phyloP scores from a whole-genome alignment of 345 rosid species.

The Cardamine resedifolia region DNA sequence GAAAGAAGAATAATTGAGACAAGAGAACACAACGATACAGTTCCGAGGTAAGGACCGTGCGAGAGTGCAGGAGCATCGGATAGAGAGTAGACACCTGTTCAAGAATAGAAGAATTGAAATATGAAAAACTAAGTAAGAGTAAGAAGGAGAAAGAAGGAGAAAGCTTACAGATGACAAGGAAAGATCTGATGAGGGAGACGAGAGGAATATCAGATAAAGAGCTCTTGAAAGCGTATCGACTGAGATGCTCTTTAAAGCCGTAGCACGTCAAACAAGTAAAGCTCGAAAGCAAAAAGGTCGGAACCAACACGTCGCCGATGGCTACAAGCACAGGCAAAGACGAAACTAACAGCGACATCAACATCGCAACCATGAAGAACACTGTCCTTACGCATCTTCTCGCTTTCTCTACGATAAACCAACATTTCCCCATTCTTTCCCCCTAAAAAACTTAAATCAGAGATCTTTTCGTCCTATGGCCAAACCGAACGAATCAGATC shows the following conservation, averaged over 20 bases:
- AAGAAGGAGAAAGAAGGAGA: background rate
- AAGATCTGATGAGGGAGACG: conserved; percentile 83
- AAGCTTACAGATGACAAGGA: conserved; percentile 62
- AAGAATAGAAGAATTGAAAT: background rate
- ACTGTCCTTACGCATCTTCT: conserved; percentile 67
- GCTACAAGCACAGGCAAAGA: conserved; percentile 87
- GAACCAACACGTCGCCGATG: conserved; percentile 63
- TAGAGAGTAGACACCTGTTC: conserved; percentile 77
- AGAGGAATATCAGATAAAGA: conserved; percentile 81
- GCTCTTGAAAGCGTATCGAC: conserved; percentile 68
- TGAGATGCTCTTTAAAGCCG: conserved; percentile 60
- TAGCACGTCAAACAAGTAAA: conserved; percentile 74
- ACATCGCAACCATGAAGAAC: conserved; percentile 91
- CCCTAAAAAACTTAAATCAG: background rate
- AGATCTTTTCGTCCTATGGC: background rate
- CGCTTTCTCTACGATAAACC: conserved; percentile 59
- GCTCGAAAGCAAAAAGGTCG: conserved; percentile 64
- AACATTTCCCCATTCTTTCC: conserved; percentile 41
- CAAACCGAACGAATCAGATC: background rate
- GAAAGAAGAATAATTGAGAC: conserved; percentile 70
- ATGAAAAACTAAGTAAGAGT: background rate
- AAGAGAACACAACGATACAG: conserved; percentile 72
- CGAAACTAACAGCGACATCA: conserved; percentile 73
- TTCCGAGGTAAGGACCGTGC: conserved; percentile 88
- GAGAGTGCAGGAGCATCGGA: conserved; percentile 80